These are phyloP conservation scores for Ophiostoma angusticollis DNA, from an alignment of 2,329 filamentous ascomycete species.

Conservation along the genomic window DNA sequence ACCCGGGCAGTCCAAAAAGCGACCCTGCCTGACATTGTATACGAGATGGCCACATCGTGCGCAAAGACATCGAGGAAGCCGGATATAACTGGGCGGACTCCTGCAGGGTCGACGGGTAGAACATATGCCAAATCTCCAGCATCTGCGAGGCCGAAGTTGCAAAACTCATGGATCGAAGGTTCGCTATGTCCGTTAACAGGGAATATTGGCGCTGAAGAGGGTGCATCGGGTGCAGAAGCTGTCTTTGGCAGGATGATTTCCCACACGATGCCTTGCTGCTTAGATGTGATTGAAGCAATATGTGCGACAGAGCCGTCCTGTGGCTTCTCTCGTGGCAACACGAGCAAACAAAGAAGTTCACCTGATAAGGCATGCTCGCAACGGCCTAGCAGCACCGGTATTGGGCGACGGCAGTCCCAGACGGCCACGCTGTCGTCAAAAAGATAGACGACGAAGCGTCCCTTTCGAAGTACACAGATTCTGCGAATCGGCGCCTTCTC, in stretches of 20 bases:
- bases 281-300: slow-evolving; percentile 70
- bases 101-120: slow-evolving; percentile 76
- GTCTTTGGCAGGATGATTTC: slow-evolving; percentile 51
- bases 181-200: slow-evolving; percentile 20
- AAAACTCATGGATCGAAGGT: slow-evolving; percentile 50
- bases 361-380: slow-evolving; percentile 47
- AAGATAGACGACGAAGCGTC: slow-evolving; percentile 69
- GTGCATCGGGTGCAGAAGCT: not conserved
- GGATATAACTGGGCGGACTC: slow-evolving; percentile 55
- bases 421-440: slow-evolving; percentile 57
- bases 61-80: slow-evolving; percentile 80
- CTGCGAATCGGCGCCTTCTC: slow-evolving; percentile 62
- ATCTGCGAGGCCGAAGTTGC: slow-evolving; percentile 53
- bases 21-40: slow-evolving; percentile 60
- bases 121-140: slow-evolving; percentile 51
- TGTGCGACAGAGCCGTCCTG: slow-evolving; percentile 48
- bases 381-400: slow-evolving; percentile 45
- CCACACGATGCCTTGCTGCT: slow-evolving; percentile 71
- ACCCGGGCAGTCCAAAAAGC: slow-evolving; percentile 78
- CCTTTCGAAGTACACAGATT: slow-evolving; percentile 65
- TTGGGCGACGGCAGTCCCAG: slow-evolving; percentile 60
- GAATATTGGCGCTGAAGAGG: slow-evolving; percentile 11
- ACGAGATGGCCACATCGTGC: slow-evolving; percentile 74
- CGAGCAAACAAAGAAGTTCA: slow-evolving; percentile 67
- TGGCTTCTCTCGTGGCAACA: slow-evolving; percentile 51